Conservation (phyloP, 129 eudicot genomes). For the Saposhnikovia divaricata region DNA sequence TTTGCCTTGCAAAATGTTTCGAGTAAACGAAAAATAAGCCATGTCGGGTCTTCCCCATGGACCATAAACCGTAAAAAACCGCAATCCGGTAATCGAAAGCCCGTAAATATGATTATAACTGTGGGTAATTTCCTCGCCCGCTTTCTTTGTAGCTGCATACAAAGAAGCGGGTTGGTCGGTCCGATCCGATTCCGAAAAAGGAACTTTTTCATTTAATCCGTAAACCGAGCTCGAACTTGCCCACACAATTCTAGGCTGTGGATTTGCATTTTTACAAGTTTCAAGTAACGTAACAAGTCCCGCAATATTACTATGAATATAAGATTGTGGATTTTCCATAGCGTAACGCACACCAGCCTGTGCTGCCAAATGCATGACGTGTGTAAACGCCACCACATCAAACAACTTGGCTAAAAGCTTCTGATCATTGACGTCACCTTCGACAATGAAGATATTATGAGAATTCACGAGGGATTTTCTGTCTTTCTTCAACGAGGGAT, state of each 20-base stretch:
- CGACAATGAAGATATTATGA: conserved; percentile 32
- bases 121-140: conserved; percentile 54
- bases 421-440: conserved; percentile 42
- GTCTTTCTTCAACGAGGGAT: conserved; percentile 39
- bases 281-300: conserved; percentile 43
- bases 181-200: conserved; percentile 49
- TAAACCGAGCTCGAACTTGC: conserved; percentile 57
- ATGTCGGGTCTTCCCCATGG: conserved; percentile 68
- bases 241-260: conserved; percentile 52
- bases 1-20: conserved; percentile 33
- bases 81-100: conserved; percentile 44
- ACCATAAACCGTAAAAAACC: conserved; percentile 52
- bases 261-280: conserved; percentile 35
- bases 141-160: conserved; percentile 56
- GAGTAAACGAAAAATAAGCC: conserved; percentile 49
- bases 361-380: conserved; percentile 60
- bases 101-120: conserved; percentile 51
- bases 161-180: conserved; percentile 55
- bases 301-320: conserved; percentile 45
- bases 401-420: conserved; percentile 29
- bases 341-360: conserved; percentile 67
- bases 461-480: conserved; percentile 23
- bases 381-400: conserved; percentile 42
- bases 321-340: conserved; percentile 49
- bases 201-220: conserved; percentile 46